Percentiles rank a stretch among this genome's conserved stretches.
These are phyloP conservation scores for Allomyces javanicus DNA, from an alignment of 192 early-diverging fungal species.

Conservation along the genomic window DNA sequence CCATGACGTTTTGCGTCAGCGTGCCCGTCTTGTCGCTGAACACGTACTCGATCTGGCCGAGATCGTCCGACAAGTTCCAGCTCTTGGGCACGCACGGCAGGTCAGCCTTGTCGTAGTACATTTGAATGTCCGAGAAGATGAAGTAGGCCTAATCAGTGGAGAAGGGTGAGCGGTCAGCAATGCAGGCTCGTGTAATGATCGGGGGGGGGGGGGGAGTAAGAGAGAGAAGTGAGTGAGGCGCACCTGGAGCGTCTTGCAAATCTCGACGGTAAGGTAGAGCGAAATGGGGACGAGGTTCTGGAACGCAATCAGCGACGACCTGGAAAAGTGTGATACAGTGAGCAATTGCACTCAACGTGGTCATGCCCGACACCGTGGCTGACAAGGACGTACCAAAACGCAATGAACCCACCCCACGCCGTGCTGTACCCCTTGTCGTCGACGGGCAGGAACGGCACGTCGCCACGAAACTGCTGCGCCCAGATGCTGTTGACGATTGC, in stretches of 20 bases:
- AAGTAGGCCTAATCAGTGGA: constrained; percentile 49
- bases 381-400: constrained; percentile 18
- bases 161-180: neutral
- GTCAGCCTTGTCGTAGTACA: constrained; percentile 37
- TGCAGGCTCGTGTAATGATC: neutral
- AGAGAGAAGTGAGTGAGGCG: constrained; percentile 2
- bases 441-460: too few relatives aligned
- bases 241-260: constrained; percentile 69
- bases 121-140: constrained; percentile 75
- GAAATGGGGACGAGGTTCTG: constrained; percentile 95
- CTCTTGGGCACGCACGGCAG: constrained; percentile 18
- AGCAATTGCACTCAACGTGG: neutral
- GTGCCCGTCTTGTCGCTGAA: constrained; percentile 97
- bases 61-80: constrained; percentile 91
- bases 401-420: constrained; percentile 9
- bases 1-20: constrained; percentile 87
- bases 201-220: too few relatives aligned
- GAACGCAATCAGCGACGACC: constrained; percentile 73
- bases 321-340: constrained; percentile 22
- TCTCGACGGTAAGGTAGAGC: constrained; percentile 80
- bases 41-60: constrained; percentile 90
- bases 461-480: neutral
- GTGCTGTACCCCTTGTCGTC: constrained; percentile 4
- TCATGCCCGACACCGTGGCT: neutral
- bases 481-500: constrained; percentile 1